Evolutionary conservation across 2,329 filamentous ascomycete species (phyloP), one percentile per base, ranked within the genome.

Genomic region (Trichoderma pleuroti): DNA sequence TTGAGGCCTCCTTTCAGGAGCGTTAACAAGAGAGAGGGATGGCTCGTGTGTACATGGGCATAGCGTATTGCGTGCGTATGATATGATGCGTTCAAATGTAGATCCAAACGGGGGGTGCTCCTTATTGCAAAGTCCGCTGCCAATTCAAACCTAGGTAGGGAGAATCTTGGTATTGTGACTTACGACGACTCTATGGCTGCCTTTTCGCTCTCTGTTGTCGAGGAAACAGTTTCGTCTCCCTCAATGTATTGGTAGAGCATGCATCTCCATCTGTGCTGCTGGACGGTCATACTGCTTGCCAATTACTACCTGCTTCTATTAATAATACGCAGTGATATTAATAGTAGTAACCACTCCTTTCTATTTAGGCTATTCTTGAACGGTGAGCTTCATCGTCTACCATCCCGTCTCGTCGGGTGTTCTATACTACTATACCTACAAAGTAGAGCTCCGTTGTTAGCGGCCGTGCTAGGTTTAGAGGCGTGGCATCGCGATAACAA

Each of bases 401-500:
- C 21, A 24, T 24, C 14, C 21, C 46, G 21, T 12, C 21, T 52
- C n/a, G n/a, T 10, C 42, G 18, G 9, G 42, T 49, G 21, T 24
- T 28, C 26, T 28, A 28, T 5, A 4, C 46, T 52, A 21, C 21
- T n/a, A n/a, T n/a, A n/a, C n/a, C n/a, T n/a, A n/a, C n/a, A n/a
- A n/a, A 24, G n/a, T 21, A 21, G 42, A 52, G 46, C n/a, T 52
- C 21, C 46, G 46, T 24, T 52, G 34, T 59, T 71, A 71, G 65
- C 70, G 70, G 70, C 70, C 57, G 30, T 71, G 56, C 49, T 28
- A 21, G 56, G 39, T 42, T 42, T 10, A 42, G 39, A 42, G 39
- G 56, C 56, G 56, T n/a, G 28, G 68, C 49, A 64, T 30, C 59
- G 57, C 32, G 67, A 69, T 69, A 67, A 32, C 30, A 30, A 54